phyloP scores from a whole-genome alignment of 2,329 filamentous ascomycete genomes.

The Cladosporium phlei region DNA sequence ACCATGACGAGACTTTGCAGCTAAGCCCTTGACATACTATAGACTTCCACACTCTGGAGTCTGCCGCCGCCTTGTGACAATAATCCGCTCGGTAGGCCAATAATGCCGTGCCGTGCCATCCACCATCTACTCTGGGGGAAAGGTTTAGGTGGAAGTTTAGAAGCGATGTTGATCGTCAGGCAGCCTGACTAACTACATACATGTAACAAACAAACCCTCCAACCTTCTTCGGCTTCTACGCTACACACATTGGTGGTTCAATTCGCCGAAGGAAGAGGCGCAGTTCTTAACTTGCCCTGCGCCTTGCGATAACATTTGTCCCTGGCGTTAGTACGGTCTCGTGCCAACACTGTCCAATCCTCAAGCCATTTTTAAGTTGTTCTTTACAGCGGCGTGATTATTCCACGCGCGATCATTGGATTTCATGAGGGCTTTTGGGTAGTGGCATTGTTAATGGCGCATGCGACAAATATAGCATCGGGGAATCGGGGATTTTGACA shows the following conservation, averaged over 20 bases:
- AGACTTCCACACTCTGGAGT: too few relatives aligned
- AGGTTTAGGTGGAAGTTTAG: neutral
- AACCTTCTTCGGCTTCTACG: neutral
- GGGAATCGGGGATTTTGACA: too few relatives aligned
- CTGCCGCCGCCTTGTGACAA: too few relatives aligned
- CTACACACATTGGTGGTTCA: neutral
- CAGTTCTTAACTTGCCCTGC: neutral
- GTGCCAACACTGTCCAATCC: neutral
- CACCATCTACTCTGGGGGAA: conserved; percentile 3
- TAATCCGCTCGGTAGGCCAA: neutral
- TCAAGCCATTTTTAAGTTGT: neutral
- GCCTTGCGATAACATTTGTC: too few relatives aligned
- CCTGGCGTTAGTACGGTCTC: too few relatives aligned
- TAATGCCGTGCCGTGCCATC: conserved; percentile 1
- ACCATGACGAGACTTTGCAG: conserved; percentile 8
- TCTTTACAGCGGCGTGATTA: neutral
- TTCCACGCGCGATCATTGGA: neutral
- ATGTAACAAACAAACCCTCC: too few relatives aligned
- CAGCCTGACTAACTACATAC: too few relatives aligned
- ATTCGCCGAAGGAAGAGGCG: conserved; percentile 1
- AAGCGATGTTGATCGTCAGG: neutral
- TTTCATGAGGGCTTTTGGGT: neutral
- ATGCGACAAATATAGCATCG: too few relatives aligned
- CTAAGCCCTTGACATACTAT: conserved; percentile 7
- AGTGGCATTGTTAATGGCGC: too few relatives aligned